phyloP scores from a whole-genome alignment of 2,329 filamentous ascomycete genomes.

The Fusarium tanahbumbuense region DNA sequence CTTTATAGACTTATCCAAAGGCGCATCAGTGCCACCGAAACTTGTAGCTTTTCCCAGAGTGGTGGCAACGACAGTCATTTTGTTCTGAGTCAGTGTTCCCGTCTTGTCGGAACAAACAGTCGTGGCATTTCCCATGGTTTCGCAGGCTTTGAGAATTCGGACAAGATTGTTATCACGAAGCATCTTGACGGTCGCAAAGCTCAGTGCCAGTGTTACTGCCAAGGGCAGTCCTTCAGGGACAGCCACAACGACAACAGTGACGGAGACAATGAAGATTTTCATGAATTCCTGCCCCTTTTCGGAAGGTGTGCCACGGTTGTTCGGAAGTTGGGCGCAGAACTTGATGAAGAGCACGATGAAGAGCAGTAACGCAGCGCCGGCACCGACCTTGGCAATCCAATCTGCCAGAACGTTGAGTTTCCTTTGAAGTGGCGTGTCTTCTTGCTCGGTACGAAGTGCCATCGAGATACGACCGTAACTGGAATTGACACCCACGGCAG shows the following conservation, averaged over 20 bases:
- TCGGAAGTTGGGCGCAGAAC: constrained; percentile 73
- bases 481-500: constrained; percentile 66
- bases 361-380: constrained; percentile 76
- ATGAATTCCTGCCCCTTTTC: constrained; percentile 70
- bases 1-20: constrained; percentile 39
- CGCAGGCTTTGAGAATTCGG: constrained; percentile 73
- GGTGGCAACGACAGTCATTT: constrained; percentile 79
- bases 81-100: constrained; percentile 66
- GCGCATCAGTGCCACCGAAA: constrained; percentile 45
- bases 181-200: constrained; percentile 77
- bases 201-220: constrained; percentile 74
- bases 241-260: constrained; percentile 75
- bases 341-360: constrained; percentile 84
- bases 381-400: constrained; percentile 59
- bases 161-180: constrained; percentile 78
- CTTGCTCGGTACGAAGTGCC: constrained; percentile 63
- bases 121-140: constrained; percentile 78
- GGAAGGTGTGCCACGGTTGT: constrained; percentile 60
- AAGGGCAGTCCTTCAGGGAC: constrained; percentile 75
- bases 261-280: constrained; percentile 72
- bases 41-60: constrained; percentile 63
- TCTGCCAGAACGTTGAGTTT: constrained; percentile 58
- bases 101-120: constrained; percentile 78
- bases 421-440: constrained; percentile 65
- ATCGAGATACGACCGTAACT: constrained; percentile 67